These are phyloP conservation scores for Beauveria caledonica DNA, from an alignment of 2,329 filamentous ascomycete genomes.

Conservation along the genomic window DNA sequence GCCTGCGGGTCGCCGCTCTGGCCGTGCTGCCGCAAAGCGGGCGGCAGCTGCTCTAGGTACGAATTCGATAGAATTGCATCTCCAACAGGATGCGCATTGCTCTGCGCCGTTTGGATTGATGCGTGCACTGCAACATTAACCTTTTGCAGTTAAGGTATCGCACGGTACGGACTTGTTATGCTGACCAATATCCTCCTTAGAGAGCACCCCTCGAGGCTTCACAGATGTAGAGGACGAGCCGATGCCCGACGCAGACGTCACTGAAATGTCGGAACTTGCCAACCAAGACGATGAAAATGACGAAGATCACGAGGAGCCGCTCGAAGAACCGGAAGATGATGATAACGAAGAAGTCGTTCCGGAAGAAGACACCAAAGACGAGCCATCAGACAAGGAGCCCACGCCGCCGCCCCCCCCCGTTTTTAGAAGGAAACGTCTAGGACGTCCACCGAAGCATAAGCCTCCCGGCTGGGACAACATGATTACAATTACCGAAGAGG, in stretches of 20 bases:
- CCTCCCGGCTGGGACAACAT: constrained; percentile 70
- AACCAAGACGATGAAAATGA: constrained; percentile 40
- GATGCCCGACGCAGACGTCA: constrained; percentile 26
- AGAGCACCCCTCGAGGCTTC: constrained; percentile 35
- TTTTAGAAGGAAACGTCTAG: constrained; percentile 69
- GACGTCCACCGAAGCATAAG: constrained; percentile 76
- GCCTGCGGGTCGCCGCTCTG: constrained; percentile 37
- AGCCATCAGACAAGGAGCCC: constrained; percentile 38
- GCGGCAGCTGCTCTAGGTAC: constrained; percentile 45
- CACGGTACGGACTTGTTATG: background rate
- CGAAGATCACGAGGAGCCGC: constrained; percentile 27
- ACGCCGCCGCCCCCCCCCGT: constrained; percentile 51
- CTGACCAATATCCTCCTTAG: constrained; percentile 19
- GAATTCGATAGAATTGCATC: constrained; percentile 18
- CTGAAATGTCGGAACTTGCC: constrained; percentile 16
- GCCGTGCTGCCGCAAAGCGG: constrained; percentile 45
- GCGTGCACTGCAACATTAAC: background rate
- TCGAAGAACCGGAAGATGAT: constrained; percentile 30
- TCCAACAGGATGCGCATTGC: background rate
- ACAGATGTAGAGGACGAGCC: constrained; percentile 33
- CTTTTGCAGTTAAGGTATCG: background rate
- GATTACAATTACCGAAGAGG: constrained; percentile 46
- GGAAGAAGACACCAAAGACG: constrained; percentile 33
- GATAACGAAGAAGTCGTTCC: constrained; percentile 27
- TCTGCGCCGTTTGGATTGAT: background rate